These are phyloP conservation scores for Discostella stelligera DNA, from an alignment of 352 stramenopile species.

Conservation along the genomic window DNA sequence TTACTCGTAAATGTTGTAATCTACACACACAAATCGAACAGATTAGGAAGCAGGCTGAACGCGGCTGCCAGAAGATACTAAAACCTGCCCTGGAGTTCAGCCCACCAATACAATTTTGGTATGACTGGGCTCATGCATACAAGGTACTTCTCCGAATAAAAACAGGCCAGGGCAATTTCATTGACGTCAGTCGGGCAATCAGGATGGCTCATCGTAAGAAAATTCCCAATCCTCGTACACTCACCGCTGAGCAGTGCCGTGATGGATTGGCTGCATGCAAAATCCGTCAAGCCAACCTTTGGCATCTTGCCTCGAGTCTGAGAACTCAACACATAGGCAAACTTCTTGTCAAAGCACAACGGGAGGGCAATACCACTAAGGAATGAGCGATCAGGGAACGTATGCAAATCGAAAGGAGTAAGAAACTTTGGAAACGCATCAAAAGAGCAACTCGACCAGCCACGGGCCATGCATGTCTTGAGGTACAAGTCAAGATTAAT, in stretches of 20 bases:
- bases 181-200: slow-evolving; percentile 4
- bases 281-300: not conserved
- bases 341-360: not conserved
- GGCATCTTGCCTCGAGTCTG: not conserved
- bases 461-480: not conserved
- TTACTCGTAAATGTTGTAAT: not conserved
- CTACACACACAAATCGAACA: slow-evolving; percentile 18
- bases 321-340: too few species aligned
- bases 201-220: not conserved
- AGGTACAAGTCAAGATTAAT: not conserved
- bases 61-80: slow-evolving; percentile 34
- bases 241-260: not conserved
- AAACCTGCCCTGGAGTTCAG: slow-evolving; percentile 18
- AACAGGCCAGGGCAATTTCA: slow-evolving; percentile 7
- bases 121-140: slow-evolving; percentile 4
- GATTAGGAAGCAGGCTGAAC: slow-evolving; percentile 10
- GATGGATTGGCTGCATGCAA: slow-evolving; percentile 4
- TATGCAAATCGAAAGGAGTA: not conserved
- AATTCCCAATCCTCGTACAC: slow-evolving; percentile 2
- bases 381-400: not conserved
- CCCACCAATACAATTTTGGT: slow-evolving; percentile 19
- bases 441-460: not conserved
- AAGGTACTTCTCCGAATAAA: slow-evolving; percentile 3
- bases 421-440: not conserved
- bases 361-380: not conserved